Base-by-base conservation (phyloP, 2,329 filamentous ascomycete genomes). In the Xylariales sp. region DNA sequence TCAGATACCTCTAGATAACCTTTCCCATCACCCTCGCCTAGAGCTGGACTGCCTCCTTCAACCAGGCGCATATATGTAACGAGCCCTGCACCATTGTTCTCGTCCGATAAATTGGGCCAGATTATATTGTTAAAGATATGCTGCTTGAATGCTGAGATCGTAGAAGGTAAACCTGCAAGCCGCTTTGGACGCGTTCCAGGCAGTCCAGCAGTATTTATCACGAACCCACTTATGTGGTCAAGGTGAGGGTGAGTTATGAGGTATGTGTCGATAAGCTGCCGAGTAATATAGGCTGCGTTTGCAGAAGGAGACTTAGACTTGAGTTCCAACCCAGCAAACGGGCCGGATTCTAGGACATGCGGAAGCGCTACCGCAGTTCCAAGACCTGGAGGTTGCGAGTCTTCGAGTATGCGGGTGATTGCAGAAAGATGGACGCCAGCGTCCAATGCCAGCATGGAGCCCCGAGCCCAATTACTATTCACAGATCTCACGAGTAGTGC, bases 41-140 rank as follows among this genome's bases (percentile, higher is more conserved):
- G 69, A 18, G 87, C 83, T 2, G 85, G 81, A 42, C 91, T 93
- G 4, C 91, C 91, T 10, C 90, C 91, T 56, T 96, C 90, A 5
- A 88, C 83, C 8, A 98, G 70, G 13, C 93, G 79, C 58, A 89
- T 83, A 51, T 95, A 97, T 0, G 88, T 95, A 23, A 98, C 81
- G 19, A 98, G 74, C 0, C 93, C 93, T 4, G 90, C 90, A 17
- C 93, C 93, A 23, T 90, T 89, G 58, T 95, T 93, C 63, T 98
- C 93, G 54, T 98, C 91, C 0, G 88, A 94, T 27, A 98, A 67
- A 50, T 98, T 98, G 0, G 93, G 93, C 93, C 93, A 98, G 38
- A 97, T 95, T 41, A 95, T 70, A 54, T 96, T 94, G 63, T 98
- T 98, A 69, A 98, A 98, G 42, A 98, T 88, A 62, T 98, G 90